Conservation (phyloP, 2,329 filamentous ascomycete species). For the Diplocarpon rosae region DNA sequence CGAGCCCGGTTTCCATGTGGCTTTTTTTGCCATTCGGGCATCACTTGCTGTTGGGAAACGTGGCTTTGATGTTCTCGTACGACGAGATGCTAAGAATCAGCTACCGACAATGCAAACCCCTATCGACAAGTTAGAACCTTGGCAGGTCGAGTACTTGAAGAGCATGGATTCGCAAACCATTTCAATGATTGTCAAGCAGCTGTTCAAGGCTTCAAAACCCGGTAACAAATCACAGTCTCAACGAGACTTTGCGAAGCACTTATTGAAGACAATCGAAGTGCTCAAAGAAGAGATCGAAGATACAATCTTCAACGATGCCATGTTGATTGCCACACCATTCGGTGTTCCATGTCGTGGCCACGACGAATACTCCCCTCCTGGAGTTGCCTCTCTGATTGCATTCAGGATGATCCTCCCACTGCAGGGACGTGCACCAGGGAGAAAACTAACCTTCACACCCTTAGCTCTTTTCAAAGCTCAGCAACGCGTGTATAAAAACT, state of each 20-base stretch:
- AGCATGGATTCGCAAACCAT: constrained; percentile 36
- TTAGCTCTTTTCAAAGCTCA: constrained; percentile 55
- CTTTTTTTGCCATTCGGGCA: constrained; percentile 46
- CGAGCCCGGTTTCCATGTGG: constrained; percentile 43
- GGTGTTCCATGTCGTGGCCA: constrained; percentile 31
- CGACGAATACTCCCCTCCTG: constrained; percentile 20
- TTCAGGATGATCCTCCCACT: constrained; percentile 53
- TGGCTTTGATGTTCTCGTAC: constrained; percentile 28
- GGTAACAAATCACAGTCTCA: constrained; percentile 28
- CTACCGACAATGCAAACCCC: constrained; percentile 49
- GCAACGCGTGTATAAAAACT: constrained; percentile 48
- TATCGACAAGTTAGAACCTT: constrained; percentile 39
- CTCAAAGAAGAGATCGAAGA: constrained; percentile 35
- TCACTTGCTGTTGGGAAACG: constrained; percentile 17
- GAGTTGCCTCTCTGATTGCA: constrained; percentile 35
- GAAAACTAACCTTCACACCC: constrained; percentile 47
- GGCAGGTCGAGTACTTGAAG: constrained; percentile 42
- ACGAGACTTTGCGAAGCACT: constrained; percentile 33
- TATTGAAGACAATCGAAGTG: constrained; percentile 34
- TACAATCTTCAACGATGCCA: constrained; percentile 35
- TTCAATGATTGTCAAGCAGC: constrained; percentile 29
- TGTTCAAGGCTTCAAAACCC: constrained; percentile 28
- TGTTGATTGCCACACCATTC: constrained; percentile 34
- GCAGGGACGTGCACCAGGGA: constrained; percentile 40
- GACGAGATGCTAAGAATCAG: constrained; percentile 39